A percentile compares a stretch with the other conserved stretches of the same genome.
These are phyloP conservation scores for Sphagnurus paluster DNA, from an alignment of 1,284 basidiomycete species.

Conservation along the genomic window DNA sequence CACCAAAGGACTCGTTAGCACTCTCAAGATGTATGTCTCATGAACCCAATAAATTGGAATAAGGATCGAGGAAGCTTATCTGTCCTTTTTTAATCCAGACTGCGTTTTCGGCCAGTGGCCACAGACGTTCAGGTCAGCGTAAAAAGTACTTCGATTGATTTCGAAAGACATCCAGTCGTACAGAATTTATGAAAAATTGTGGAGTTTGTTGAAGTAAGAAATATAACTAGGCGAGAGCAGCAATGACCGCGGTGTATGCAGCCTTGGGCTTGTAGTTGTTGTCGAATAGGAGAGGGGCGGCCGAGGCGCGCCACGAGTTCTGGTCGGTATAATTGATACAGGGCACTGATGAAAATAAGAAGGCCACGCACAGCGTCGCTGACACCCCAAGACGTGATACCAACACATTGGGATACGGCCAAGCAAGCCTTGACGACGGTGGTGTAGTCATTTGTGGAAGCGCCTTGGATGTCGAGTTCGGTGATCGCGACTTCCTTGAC, in stretches of 20 bases:
- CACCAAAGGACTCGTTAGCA: too few species aligned
- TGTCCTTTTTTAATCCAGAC: too few species aligned
- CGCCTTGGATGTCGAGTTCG: conserved; percentile 33
- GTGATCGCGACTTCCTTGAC: conserved; percentile 44
- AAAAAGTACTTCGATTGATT: too few species aligned
- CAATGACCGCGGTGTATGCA: conserved; percentile 45
- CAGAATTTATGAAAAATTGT: too few species aligned
- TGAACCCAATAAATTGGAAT: too few species aligned
- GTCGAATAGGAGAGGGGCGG: conserved; percentile 44
- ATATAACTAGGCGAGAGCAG: conserved; percentile 23
- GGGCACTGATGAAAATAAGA: background rate
- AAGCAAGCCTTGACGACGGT: conserved; percentile 45
- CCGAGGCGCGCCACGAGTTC: conserved; percentile 46
- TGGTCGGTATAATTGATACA: conserved; percentile 12
- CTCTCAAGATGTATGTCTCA: too few species aligned
- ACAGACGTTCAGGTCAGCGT: too few species aligned
- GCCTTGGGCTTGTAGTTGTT: conserved; percentile 46
- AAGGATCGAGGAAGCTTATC: too few species aligned
- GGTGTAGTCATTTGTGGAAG: conserved; percentile 37
- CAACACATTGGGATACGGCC: conserved; percentile 38
- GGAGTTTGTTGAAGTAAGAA: background rate
- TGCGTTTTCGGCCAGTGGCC: too few species aligned
- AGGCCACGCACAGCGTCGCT: conserved; percentile 11
- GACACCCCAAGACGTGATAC: conserved; percentile 32
- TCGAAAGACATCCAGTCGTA: too few species aligned